Conservation (phyloP, 768 basidiomycete genomes). For the Gymnopilus dilepis region DNA sequence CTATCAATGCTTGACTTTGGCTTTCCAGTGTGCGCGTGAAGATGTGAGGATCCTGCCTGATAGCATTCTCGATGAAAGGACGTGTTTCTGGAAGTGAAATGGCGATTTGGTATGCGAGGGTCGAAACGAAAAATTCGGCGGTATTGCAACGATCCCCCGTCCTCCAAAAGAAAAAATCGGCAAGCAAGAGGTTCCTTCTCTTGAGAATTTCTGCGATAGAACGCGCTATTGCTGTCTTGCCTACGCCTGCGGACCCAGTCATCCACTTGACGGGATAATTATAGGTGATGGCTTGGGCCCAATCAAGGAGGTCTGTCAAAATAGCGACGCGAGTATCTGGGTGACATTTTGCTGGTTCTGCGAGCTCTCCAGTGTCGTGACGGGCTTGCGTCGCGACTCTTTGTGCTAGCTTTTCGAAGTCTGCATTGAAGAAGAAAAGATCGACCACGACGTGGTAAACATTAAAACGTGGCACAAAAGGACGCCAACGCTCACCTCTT, state of each 20-base stretch:
- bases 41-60: not conserved
- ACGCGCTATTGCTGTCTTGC: constrained; percentile 11
- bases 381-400: not conserved
- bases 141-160: not conserved
- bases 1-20: not conserved
- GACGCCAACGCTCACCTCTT: not conserved
- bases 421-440: too few relatives aligned
- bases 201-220: not conserved
- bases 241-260: constrained; percentile 6
- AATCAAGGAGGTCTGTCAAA: not conserved
- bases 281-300: not conserved
- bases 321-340: not conserved
- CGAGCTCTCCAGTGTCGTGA: not conserved
- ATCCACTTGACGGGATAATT: constrained; percentile 6
- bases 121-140: not conserved
- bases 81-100: not conserved
- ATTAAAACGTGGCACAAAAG: not conserved
- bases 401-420: not conserved
- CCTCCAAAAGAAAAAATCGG: not conserved
- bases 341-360: not conserved
- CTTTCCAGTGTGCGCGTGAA: not conserved
- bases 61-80: not conserved
- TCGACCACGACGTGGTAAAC: not conserved
- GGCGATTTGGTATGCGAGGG: not conserved
- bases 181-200: not conserved